Base-by-base conservation (phyloP, 1,284 basidiomycete genomes). In the Xerocomus subilludens region DNA sequence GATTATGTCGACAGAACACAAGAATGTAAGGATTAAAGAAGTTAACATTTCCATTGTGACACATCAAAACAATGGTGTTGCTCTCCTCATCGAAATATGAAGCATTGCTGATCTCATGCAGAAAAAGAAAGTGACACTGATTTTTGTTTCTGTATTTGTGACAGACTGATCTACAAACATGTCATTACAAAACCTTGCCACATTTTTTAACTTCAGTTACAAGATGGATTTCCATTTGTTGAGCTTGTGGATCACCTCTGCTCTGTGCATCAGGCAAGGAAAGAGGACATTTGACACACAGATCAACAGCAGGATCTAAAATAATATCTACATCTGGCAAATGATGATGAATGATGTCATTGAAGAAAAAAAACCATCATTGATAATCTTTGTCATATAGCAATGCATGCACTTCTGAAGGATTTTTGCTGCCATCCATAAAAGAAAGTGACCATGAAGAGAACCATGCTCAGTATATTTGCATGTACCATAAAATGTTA, bases 1-100 rank as follows among this genome's bases (percentile, higher is more conserved):
- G 70, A n/a, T 78, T 78, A 21, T 78, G 77, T 0, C 65, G n/a
- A 47, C 77, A 78, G 33, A 76, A 78, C 1, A 78, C 74, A 4
- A 78, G 72, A 13, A 78, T 70, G 5, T 78, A 74, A 0, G 36
- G 74, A 16, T 76, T 78, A 10, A 51, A 58, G 9, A 73, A 70
- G 25, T 78, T 78, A 0, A 78, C 67, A 35, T 49, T 71, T 1
- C 67, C 71, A 53, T 78, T 70, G 2, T 9, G 4, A 55, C 77
- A 78, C 35, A 49, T 68, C 0, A 78, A 18, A 0, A 74, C 33
- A 0, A 78, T 7, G 3, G 76, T 56, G 4, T 77, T 78, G 0
- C 67, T 68, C 0, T 68, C 33, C 3, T 45, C 21, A 36, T 78
- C 72, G 62, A 78, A 78, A 18, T 72, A 27, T 0, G 74, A 78